Percentiles rank a stretch among this genome's conserved stretches.
These are phyloP conservation scores for Xerocomus cyaneibrunnescens DNA, from an alignment of 1,284 basidiomycete species.

Conservation along the genomic window DNA sequence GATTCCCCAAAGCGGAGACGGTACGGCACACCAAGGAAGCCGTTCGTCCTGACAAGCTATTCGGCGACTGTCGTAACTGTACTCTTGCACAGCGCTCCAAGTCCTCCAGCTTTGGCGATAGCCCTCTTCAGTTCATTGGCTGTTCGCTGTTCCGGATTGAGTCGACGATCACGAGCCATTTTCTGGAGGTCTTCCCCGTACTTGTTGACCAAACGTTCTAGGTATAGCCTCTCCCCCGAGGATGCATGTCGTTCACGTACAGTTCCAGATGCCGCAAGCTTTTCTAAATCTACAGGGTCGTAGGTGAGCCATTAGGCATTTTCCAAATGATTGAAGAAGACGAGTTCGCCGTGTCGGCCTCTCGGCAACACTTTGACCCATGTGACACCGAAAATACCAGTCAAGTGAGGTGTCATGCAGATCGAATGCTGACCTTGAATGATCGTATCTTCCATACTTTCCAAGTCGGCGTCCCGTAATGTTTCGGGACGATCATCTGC, in stretches of 20 bases:
- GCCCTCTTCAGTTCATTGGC: conserved; percentile 75
- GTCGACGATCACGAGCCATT: conserved; percentile 80
- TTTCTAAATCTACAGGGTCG: conserved; percentile 45
- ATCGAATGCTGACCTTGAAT: conserved; percentile 40
- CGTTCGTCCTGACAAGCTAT: conserved; percentile 8
- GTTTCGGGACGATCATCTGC: conserved; percentile 11
- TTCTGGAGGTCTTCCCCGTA: conserved; percentile 72
- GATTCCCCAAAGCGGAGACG: conserved; percentile 13
- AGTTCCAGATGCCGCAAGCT: conserved; percentile 42
- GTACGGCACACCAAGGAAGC: conserved; percentile 7
- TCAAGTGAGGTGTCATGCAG: not conserved
- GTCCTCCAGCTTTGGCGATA: conserved; percentile 51
- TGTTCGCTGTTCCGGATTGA: conserved; percentile 88
- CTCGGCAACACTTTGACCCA: conserved; percentile 1
- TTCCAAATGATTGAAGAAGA: not conserved
- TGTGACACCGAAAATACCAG: not conserved
- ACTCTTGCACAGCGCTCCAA: conserved; percentile 9
- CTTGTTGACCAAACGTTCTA: conserved; percentile 66
- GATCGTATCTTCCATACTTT: conserved; percentile 5
- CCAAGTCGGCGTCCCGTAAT: not conserved
- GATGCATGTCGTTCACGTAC: conserved; percentile 66
- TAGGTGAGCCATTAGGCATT: conserved; percentile 11
- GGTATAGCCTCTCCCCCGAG: conserved; percentile 65
- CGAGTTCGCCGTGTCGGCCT: not conserved
- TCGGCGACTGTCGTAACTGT: conserved; percentile 5